Evolutionary conservation across 2,329 filamentous ascomycete genomes (phyloP).

Genomic region (Stagonosporopsis cucurbitacearum): DNA sequence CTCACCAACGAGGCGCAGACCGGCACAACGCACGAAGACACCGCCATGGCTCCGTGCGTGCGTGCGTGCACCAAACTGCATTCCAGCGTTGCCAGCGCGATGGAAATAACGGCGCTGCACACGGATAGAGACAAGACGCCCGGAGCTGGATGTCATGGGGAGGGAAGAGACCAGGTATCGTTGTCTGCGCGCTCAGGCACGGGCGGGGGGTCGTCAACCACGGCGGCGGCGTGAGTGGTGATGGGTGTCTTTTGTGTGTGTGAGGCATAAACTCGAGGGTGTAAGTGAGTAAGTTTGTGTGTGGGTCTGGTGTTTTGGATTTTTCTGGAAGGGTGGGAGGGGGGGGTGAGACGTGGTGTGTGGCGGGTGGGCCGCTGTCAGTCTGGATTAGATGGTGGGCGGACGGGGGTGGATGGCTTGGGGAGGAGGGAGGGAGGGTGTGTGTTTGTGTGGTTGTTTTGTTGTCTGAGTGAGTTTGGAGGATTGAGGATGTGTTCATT

Average conservation of each 20-base stretch:
- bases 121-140: background rate
- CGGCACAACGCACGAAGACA: background rate
- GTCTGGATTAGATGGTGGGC: background rate
- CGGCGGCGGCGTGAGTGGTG: background rate
- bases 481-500: too few species aligned
- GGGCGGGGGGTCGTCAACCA: slow-evolving; percentile 3
- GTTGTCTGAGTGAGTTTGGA: background rate
- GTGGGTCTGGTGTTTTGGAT: background rate
- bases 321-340: background rate
- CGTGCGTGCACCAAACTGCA: too few species aligned
- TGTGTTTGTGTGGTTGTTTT: background rate
- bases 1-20: background rate
- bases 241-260: background rate
- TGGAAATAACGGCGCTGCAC: too few species aligned
- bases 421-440: background rate
- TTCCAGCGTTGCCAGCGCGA: too few species aligned
- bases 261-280: background rate
- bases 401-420: too few species aligned
- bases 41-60: background rate
- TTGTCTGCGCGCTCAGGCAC: background rate
- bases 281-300: too few species aligned
- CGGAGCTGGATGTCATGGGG: background rate
- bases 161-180: background rate
- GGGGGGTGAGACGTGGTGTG: slow-evolving; percentile 2
- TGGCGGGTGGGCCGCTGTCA: slow-evolving; percentile 6